phyloP scores from a whole-genome alignment of 768 basidiomycete genomes.

The Boletus edulis region DNA sequence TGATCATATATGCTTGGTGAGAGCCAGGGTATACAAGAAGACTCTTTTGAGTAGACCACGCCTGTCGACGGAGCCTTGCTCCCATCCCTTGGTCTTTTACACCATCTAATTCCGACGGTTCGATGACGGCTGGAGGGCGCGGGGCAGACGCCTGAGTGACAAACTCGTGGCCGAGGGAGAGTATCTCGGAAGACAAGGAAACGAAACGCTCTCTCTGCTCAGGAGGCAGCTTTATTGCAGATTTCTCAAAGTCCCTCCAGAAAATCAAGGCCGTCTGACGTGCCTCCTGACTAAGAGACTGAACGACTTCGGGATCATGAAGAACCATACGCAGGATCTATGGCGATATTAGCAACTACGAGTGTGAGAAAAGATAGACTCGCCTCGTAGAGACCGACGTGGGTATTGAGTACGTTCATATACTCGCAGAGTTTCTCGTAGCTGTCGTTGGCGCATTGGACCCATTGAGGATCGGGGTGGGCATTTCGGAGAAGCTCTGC shows the following conservation, averaged over 20 bases:
- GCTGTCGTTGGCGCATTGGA: constrained; percentile 77
- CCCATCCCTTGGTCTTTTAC: constrained; percentile 79
- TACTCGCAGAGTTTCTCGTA: constrained; percentile 94
- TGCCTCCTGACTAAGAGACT: constrained; percentile 71
- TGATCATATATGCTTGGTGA: constrained; percentile 90
- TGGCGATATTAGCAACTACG: constrained; percentile 17
- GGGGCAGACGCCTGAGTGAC: constrained; percentile 62
- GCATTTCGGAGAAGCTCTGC: constrained; percentile 92
- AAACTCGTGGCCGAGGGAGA: constrained; percentile 85
- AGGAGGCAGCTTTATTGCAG: constrained; percentile 86
- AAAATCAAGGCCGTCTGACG: constrained; percentile 88
- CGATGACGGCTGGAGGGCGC: constrained; percentile 65
- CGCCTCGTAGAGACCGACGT: constrained; percentile 87
- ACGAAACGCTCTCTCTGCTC: constrained; percentile 80
- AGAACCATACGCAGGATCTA: constrained; percentile 74
- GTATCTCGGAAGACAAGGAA: constrained; percentile 83
- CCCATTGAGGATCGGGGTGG: constrained; percentile 86
- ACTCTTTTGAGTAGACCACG: constrained; percentile 71
- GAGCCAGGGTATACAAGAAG: constrained; percentile 83
- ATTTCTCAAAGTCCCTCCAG: constrained; percentile 96
- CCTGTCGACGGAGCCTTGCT: constrained; percentile 67
- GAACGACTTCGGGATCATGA: constrained; percentile 62
- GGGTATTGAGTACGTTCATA: constrained; percentile 96
- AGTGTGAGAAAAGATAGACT: constrained; percentile 30
- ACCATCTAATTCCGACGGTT: constrained; percentile 66